These are phyloP conservation scores for Agarophyton chilense DNA, from an alignment of 23 red algal species.

Conservation along the genomic window DNA sequence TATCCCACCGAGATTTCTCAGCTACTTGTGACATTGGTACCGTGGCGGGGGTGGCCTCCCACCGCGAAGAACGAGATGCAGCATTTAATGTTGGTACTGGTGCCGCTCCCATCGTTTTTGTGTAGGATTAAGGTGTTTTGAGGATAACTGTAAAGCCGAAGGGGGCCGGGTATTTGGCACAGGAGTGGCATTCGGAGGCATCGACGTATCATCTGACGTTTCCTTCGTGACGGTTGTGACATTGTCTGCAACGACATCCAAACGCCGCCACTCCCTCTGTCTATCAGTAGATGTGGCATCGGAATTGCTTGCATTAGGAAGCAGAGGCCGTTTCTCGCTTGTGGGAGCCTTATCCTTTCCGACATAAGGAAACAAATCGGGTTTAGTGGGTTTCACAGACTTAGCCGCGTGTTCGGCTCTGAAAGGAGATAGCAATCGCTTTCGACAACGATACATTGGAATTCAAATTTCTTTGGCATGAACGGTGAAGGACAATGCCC, in stretches of 20 bases:
- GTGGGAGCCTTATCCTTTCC: neutral
- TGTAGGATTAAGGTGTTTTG: neutral
- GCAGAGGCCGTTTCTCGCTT: neutral
- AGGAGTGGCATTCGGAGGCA: conserved; percentile 8
- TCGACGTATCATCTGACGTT: neutral
- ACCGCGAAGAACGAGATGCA: conserved; percentile 25
- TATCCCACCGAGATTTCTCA: conserved; percentile 85
- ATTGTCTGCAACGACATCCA: conserved; percentile 44
- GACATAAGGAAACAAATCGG: neutral
- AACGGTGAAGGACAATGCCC: no score
- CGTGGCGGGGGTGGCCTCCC: conserved; percentile 63
- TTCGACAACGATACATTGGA: conserved; percentile 26
- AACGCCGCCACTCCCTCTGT: conserved; percentile 24
- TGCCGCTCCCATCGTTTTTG: conserved; percentile 33
- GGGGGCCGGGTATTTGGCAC: conserved; percentile 32
- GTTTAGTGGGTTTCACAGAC: neutral
- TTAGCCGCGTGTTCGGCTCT: conserved; percentile 1
- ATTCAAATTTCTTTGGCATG: conserved; percentile 55
- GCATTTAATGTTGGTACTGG: neutral
- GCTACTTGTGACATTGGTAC: conserved; percentile 5
- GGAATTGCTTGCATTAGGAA: neutral
- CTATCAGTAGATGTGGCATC: neutral
- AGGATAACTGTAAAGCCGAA: conserved; percentile 1
- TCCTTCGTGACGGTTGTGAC: neutral
- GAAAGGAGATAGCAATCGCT: conserved; percentile 7